Percentiles rank a stretch among this genome's conserved stretches.
phyloP scores from a whole-genome alignment of 2,329 filamentous ascomycete species.

The Fusarium metavorans region DNA sequence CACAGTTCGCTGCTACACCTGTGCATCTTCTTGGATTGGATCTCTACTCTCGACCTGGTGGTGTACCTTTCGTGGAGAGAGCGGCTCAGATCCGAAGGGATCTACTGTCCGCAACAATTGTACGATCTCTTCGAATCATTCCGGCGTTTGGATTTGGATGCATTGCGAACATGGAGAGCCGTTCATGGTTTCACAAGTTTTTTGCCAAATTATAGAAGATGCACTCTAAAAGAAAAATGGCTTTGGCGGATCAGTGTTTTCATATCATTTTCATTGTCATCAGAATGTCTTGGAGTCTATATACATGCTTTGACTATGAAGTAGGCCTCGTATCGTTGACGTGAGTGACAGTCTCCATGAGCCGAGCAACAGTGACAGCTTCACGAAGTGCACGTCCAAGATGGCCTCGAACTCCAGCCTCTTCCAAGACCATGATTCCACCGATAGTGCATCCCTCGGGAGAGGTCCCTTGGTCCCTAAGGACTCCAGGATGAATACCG shows the following conservation, averaged over 20 bases:
- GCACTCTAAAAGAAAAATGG: neutral
- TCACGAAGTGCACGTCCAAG: conserved; percentile 58
- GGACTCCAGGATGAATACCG: conserved; percentile 67
- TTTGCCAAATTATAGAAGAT: conserved; percentile 8
- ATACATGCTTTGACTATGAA: conserved; percentile 14
- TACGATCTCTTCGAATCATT: conserved; percentile 46
- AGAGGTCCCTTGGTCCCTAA: conserved; percentile 69
- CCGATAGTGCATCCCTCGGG: conserved; percentile 72
- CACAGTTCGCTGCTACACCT: conserved; percentile 48
- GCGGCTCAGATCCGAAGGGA: conserved; percentile 39
- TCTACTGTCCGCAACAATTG: conserved; percentile 42
- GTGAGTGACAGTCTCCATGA: conserved; percentile 54
- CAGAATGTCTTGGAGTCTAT: neutral
- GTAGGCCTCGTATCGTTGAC: conserved; percentile 53
- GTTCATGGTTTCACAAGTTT: conserved; percentile 28
- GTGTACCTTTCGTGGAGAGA: conserved; percentile 28
- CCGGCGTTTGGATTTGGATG: conserved; percentile 49
- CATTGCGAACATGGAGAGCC: conserved; percentile 43
- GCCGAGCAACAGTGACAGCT: conserved; percentile 58
- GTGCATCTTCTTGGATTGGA: conserved; percentile 46
- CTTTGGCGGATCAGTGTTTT: neutral
- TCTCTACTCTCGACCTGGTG: conserved; percentile 27
- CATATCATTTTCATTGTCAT: neutral
- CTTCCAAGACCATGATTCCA: conserved; percentile 70
- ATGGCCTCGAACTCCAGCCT: conserved; percentile 62